phyloP scores from a whole-genome alignment of 2,329 filamentous ascomycete genomes.

The Monosporascus cannonballus region DNA sequence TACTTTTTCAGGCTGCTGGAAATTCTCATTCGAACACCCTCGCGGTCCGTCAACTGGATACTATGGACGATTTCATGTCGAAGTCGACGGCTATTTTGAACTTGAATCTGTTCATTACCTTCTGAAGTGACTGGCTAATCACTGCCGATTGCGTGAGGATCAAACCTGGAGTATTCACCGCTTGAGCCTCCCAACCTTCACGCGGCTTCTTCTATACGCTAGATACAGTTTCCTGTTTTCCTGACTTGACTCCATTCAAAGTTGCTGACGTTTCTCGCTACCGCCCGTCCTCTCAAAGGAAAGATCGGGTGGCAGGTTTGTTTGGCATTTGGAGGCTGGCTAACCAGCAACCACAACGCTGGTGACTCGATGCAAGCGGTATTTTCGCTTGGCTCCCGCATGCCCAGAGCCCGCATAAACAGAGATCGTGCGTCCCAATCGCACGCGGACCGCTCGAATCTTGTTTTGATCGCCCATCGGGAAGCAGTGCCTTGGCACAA shows the following conservation, averaged over 20 bases:
- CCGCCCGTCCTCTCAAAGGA: not conserved
- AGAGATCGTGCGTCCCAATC: not conserved
- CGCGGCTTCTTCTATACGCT: not conserved
- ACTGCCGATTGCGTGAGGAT: too few relatives aligned
- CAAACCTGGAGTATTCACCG: not conserved
- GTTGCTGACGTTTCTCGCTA: not conserved
- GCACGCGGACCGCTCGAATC: not conserved
- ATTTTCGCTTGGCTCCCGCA: not conserved
- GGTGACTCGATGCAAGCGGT: not conserved
- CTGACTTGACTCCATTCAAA: too few relatives aligned
- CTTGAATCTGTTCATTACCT: too few relatives aligned
- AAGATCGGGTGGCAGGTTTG: not conserved
- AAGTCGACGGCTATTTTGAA: too few relatives aligned
- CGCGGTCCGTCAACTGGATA: too few relatives aligned
- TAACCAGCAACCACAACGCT: not conserved
- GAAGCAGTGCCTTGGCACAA: not conserved
- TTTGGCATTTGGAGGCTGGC: not conserved
- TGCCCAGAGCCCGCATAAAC: not conserved
- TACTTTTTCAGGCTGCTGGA: too few relatives aligned
- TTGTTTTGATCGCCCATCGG: not conserved
- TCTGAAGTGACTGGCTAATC: too few relatives aligned
- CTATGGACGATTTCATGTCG: too few relatives aligned
- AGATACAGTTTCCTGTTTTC: not conserved
- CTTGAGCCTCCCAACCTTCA: not conserved
- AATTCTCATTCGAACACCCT: too few relatives aligned